Percentiles rank a stretch among this genome's conserved stretches.
Conservation (phyloP, 768 basidiomycete species). For the Mycena galopus region DNA sequence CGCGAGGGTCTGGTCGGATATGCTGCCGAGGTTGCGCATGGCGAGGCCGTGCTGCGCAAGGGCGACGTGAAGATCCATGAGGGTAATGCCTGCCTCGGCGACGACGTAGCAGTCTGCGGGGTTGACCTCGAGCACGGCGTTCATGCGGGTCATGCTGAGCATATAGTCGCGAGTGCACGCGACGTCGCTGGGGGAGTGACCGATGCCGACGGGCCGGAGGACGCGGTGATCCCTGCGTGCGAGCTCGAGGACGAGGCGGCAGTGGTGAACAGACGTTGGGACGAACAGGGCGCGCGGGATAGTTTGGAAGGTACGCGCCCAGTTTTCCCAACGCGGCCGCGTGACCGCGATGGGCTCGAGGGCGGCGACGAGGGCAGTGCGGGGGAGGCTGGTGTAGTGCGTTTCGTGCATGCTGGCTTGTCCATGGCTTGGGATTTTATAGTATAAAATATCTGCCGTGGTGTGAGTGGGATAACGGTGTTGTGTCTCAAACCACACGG, state of each 20-base stretch:
- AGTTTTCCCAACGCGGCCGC: slow-evolving; percentile 68
- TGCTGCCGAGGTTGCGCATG: slow-evolving; percentile 94
- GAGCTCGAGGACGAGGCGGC: slow-evolving; percentile 82
- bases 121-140: slow-evolving; percentile 62
- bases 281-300: slow-evolving; percentile 79
- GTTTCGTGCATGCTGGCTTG: no score
- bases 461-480: not conserved
- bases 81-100: slow-evolving; percentile 84
- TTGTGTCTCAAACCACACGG: no score
- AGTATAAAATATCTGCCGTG: not conserved
- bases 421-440: not conserved
- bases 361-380: slow-evolving; percentile 62
- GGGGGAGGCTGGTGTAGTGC: slow-evolving; percentile 50
- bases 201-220: slow-evolving; percentile 88
- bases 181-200: slow-evolving; percentile 94
- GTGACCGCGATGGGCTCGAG: slow-evolving; percentile 70
- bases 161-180: slow-evolving; percentile 92
- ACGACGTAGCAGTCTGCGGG: slow-evolving; percentile 68
- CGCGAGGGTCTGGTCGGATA: slow-evolving; percentile 95
- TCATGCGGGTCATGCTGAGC: slow-evolving; percentile 81
- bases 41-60: slow-evolving; percentile 80
- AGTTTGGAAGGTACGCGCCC: slow-evolving; percentile 87
- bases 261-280: slow-evolving; percentile 78
- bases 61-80: slow-evolving; percentile 77
- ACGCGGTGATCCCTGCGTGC: slow-evolving; percentile 78